Conservation (phyloP, 805 yeast genomes). For the Torulaspora quercuum region DNA sequence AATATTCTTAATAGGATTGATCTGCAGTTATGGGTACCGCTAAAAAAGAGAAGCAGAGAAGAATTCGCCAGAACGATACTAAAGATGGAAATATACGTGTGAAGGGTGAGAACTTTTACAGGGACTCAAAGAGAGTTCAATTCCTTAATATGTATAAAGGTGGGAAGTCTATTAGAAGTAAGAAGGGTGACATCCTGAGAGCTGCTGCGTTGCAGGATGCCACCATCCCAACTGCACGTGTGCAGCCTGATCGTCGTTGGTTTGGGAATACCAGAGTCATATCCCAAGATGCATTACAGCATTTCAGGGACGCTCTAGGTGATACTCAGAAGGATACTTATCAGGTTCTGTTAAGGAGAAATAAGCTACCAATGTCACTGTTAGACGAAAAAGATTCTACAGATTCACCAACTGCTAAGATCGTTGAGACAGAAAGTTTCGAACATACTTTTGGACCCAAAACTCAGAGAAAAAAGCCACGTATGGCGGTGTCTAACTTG, state of each 20-base stretch:
- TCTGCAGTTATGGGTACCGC: constrained; percentile 98
- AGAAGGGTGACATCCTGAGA: constrained; percentile 77
- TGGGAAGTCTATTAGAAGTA: constrained; percentile 83
- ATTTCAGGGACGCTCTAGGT: constrained; percentile 91
- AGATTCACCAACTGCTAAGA: constrained; percentile 72
- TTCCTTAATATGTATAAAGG: constrained; percentile 89
- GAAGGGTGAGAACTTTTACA: constrained; percentile 94
- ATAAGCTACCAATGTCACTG: constrained; percentile 92
- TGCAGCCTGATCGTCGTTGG: constrained; percentile 96
- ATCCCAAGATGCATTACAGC: constrained; percentile 92
- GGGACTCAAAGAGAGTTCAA: constrained; percentile 89
- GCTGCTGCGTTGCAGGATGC: constrained; percentile 89
- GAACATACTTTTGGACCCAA: constrained; percentile 88
- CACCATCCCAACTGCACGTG: constrained; percentile 85
- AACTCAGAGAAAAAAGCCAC: constrained; percentile 87
- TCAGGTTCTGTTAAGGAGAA: constrained; percentile 81
- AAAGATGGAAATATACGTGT: constrained; percentile 89
- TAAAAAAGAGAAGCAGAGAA: constrained; percentile 86
- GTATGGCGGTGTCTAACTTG: constrained; percentile 69
- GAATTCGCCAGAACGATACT: constrained; percentile 74
- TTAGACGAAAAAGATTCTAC: constrained; percentile 79
- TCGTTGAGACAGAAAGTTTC: constrained; percentile 85
- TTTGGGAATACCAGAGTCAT: constrained; percentile 96
- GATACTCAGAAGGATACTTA: constrained; percentile 78
- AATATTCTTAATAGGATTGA: too few species aligned